Percentiles rank a stretch among this genome's conserved stretches.
Evolutionary conservation across 495 filamentous ascomycete species (phyloP).

Genomic region (Friedmanniomyces endolithicus): DNA sequence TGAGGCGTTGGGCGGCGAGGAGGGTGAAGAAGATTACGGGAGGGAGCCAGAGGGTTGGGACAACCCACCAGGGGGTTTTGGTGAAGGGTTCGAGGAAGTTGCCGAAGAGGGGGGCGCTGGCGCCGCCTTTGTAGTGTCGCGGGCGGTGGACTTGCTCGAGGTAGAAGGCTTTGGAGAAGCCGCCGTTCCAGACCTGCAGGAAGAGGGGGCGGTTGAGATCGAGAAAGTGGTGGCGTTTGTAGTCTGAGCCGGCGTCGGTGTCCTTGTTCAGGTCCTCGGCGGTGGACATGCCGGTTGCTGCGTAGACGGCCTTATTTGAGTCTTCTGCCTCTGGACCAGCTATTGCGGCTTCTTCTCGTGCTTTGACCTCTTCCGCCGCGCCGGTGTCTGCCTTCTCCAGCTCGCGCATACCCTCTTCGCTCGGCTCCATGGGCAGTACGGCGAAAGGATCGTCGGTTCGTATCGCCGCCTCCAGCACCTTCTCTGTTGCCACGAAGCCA

Average conservation of each 20-base stretch:
- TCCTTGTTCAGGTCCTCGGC: constrained; percentile 78
- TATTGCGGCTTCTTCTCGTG: constrained; percentile 12
- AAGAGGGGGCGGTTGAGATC: constrained; percentile 80
- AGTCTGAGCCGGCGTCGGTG: constrained; percentile 64
- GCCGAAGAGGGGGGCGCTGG: constrained; percentile 87
- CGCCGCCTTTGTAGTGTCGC: constrained; percentile 83
- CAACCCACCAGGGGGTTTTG: constrained; percentile 84
- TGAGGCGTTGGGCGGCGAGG: constrained; percentile 49
- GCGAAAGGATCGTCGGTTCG: constrained; percentile 35
- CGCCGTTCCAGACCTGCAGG: constrained; percentile 75
- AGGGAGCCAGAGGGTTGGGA: constrained; percentile 82
- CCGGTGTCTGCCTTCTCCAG: constrained; percentile 26
- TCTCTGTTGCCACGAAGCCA: constrained; percentile 51
- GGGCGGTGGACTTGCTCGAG: constrained; percentile 91
- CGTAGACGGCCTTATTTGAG: constrained; percentile 41
- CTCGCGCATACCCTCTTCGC: constrained; percentile 31
- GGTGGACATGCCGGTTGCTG: constrained; percentile 70
- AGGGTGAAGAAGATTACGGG: constrained; percentile 61
- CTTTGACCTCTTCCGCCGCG: constrained; percentile 10
- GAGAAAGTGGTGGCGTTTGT: constrained; percentile 79
- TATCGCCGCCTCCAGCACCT: constrained; percentile 36
- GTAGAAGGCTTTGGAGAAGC: constrained; percentile 88
- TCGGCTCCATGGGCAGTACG: constrained; percentile 37
- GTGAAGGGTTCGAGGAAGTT: constrained; percentile 94
- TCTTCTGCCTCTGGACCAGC: constrained; percentile 13